These are phyloP conservation scores for Aspergillus ruber DNA, from an alignment of 2,329 filamentous ascomycete genomes.

Conservation along the genomic window DNA sequence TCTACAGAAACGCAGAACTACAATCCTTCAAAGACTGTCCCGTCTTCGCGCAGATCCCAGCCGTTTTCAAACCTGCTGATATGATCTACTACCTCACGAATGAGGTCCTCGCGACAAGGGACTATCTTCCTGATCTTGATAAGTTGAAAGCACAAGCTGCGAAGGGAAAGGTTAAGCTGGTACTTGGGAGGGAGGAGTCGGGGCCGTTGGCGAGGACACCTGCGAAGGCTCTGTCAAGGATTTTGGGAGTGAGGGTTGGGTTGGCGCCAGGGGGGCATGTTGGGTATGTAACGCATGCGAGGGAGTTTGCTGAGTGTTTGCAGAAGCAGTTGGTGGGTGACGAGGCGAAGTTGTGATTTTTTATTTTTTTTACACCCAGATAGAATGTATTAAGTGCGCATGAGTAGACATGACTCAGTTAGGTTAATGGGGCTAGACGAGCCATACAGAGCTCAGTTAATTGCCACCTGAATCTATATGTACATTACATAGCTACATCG, in stretches of 20 bases:
- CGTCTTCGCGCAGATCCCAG: background rate
- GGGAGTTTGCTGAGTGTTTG: conserved; percentile 55
- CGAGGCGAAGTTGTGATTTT: conserved; percentile 37
- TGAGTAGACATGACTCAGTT: too few species aligned
- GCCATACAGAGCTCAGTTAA: too few species aligned
- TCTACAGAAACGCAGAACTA: conserved; percentile 15
- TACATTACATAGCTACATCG: too few species aligned
- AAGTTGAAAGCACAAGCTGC: conserved; percentile 28
- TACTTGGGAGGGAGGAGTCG: conserved; percentile 44
- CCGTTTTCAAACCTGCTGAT: background rate
- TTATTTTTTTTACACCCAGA: too few species aligned
- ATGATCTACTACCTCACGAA: conserved; percentile 47
- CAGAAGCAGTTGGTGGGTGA: conserved; percentile 43
- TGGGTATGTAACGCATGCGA: conserved; percentile 45
- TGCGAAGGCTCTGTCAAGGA: conserved; percentile 43
- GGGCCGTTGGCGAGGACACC: conserved; percentile 48
- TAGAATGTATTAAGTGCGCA: too few species aligned
- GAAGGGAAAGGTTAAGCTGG: conserved; percentile 50
- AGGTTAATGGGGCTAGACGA: too few species aligned
- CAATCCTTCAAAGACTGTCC: background rate
- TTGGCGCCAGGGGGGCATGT: conserved; percentile 48
- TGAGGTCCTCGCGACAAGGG: conserved; percentile 45
- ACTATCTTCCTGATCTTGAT: conserved; percentile 41
- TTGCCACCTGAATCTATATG: too few species aligned
- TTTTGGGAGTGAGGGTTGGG: conserved; percentile 40